Base-by-base conservation (phyloP, 805 yeast species). In the Ogataea paraovalis region DNA sequence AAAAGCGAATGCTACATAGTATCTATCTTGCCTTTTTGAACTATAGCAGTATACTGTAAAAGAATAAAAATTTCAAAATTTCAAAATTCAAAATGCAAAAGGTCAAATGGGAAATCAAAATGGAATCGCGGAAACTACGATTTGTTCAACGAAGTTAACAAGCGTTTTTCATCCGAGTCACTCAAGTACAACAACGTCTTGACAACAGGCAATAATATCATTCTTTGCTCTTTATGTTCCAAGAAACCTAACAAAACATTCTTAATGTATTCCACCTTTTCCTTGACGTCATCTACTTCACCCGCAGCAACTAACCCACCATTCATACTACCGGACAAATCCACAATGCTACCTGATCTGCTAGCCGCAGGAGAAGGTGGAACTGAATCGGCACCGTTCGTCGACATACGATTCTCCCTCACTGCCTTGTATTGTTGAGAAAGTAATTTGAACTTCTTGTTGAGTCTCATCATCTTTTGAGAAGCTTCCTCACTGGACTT, bases 161-260 rank as follows among this genome's bases (percentile, higher is more conserved):
- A 71, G 58, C 89, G 78, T 55, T 76, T 77, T 62, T 87, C 94
- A 54, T 92, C 99, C 6, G 74, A 78, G 44, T 77, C 79, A 43
- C 75, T 79, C 60, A 92, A 69, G 46, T 82, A 80, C 50, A 92
- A 74, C 44, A 92, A 66, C 54, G 87, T 82, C 42, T 91, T 78
- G 21, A 92, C 71, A 6, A 94, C 98, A 0, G 98, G 97, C 28
- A 94, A 69, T 39, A 92, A 73, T 63, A 83, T 88, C 25, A 75
- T 80, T 49, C 98, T 75, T 66, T 91, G 97, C n/a, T 92, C 99
- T 59, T 78, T 86, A 61, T 87, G 96, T 60, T 91, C 97, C 46
- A 94, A 67, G 62, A 86, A 94, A 2, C 97, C 97, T 2, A 92
- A 69, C n/a, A 92, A 66, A 2, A 92, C 97, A 61, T 94, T 94